These are phyloP conservation scores for Globisporangium cederbergense DNA, from an alignment of 352 stramenopile species.

Conservation along the genomic window DNA sequence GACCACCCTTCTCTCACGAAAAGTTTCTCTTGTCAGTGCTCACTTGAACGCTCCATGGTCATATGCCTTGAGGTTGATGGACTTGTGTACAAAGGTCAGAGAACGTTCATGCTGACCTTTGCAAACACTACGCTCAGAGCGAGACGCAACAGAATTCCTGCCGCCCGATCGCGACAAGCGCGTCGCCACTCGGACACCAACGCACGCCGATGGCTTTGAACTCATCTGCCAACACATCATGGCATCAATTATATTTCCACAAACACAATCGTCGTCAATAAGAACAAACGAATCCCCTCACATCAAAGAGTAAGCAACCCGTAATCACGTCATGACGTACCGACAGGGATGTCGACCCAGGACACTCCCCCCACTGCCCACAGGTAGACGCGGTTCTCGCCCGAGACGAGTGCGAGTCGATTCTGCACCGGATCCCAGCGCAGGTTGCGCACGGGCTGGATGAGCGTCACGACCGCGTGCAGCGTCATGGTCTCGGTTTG, in stretches of 20 bases:
- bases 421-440: conserved; percentile 52
- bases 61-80: neutral
- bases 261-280: neutral
- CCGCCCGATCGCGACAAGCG: conserved; percentile 49
- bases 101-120: too few relatives aligned
- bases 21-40: too few relatives aligned
- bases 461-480: conserved; percentile 59
- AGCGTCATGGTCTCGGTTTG: conserved; percentile 68
- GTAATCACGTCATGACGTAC: conserved; percentile 13
- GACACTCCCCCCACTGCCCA: conserved; percentile 64
- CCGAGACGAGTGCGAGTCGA: conserved; percentile 59
- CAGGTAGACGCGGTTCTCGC: conserved; percentile 62
- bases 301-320: neutral
- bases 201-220: conserved; percentile 70
- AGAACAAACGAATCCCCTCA: neutral
- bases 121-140: conserved; percentile 23
- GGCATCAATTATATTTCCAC: neutral
- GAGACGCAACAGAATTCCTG: conserved; percentile 71
- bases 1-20: too few relatives aligned
- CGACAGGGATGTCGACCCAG: conserved; percentile 65
- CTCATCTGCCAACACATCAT: conserved; percentile 28
- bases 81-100: neutral
- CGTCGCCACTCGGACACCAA: conserved; percentile 53
- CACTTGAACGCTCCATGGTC: too few relatives aligned
- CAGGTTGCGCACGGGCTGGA: conserved; percentile 55